phyloP scores from a whole-genome alignment of 2,329 filamentous ascomycete genomes.

The Pseudocercospora vitis region DNA sequence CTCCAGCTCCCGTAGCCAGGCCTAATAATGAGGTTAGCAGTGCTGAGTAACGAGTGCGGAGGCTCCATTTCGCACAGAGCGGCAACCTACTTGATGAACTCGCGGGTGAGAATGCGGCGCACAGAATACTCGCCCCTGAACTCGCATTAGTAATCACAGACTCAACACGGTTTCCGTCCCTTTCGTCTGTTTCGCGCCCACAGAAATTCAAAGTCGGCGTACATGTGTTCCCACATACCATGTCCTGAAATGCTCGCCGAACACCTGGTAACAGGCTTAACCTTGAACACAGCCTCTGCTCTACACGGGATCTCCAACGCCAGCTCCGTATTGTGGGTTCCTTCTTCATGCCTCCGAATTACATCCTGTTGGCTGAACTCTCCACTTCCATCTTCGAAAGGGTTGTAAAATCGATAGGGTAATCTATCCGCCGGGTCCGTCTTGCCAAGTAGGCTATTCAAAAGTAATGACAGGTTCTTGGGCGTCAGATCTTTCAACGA shows the following conservation, averaged over 20 bases:
- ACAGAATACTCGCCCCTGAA: slow-evolving; percentile 87
- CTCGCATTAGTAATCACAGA: no score
- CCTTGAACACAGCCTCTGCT: slow-evolving; percentile 90
- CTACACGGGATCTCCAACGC: slow-evolving; percentile 63
- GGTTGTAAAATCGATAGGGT: slow-evolving; percentile 64
- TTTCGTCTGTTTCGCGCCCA: no score
- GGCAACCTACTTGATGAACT: slow-evolving; percentile 69
- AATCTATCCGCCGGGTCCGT: slow-evolving; percentile 61
- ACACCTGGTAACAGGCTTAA: slow-evolving; percentile 87
- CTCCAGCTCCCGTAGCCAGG: slow-evolving; percentile 87
- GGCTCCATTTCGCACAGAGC: no score
- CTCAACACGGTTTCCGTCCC: no score
- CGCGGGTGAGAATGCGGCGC: slow-evolving; percentile 79
- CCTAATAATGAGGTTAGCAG: no score
- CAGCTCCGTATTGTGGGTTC: slow-evolving; percentile 57
- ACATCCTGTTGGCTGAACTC: slow-evolving; percentile 42
- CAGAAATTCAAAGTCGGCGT: no score
- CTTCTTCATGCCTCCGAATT: slow-evolving; percentile 49
- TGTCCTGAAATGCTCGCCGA: slow-evolving; percentile 87
- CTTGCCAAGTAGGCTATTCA: slow-evolving; percentile 76
- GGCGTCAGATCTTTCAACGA: slow-evolving; percentile 81
- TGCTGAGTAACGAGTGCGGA: no score
- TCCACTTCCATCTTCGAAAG: slow-evolving; percentile 45
- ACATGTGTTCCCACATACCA: no score
- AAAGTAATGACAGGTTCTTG: slow-evolving; percentile 81